A percentile compares a stretch with the other conserved stretches of the same genome.
Conservation (phyloP, 352 stramenopile species). For the Pythium plurisporium region DNA sequence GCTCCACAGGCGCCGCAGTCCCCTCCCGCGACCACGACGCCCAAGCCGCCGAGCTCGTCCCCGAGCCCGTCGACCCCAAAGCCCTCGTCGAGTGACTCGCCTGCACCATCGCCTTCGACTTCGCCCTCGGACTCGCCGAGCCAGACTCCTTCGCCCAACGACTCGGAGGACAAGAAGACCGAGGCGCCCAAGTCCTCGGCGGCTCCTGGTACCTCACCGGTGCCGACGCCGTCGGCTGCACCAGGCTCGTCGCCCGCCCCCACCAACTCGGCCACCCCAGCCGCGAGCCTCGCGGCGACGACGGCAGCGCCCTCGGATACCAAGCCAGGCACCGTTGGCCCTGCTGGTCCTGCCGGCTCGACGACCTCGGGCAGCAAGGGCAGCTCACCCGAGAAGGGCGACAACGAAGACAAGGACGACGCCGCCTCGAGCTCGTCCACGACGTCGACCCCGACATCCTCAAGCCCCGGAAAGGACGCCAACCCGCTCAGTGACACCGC, state of each 20-base stretch:
- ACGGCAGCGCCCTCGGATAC: background rate
- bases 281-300: background rate
- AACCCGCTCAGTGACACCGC: constrained; percentile 9
- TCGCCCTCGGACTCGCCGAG: too few relatives aligned
- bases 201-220: background rate
- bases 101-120: too few relatives aligned
- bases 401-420: background rate
- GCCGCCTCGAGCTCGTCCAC: background rate
- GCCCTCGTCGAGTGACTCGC: background rate
- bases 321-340: constrained; percentile 2
- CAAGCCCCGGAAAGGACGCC: background rate
- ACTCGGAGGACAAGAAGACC: background rate
- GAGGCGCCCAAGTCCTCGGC: background rate
- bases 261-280: background rate
- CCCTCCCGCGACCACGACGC: background rate
- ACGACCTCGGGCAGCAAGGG: background rate
- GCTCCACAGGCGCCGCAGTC: constrained; percentile 5
- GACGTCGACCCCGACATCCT: background rate
- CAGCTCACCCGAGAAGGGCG: background rate
- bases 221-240: background rate
- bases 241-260: background rate
- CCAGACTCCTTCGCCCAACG: background rate
- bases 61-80: background rate
- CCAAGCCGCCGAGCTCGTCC: background rate
- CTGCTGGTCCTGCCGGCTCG: background rate